Percentiles rank a stretch among this genome's conserved stretches.
These are phyloP conservation scores for Candida quercuum DNA, from an alignment of 805 yeast species.

Conservation along the genomic window DNA sequence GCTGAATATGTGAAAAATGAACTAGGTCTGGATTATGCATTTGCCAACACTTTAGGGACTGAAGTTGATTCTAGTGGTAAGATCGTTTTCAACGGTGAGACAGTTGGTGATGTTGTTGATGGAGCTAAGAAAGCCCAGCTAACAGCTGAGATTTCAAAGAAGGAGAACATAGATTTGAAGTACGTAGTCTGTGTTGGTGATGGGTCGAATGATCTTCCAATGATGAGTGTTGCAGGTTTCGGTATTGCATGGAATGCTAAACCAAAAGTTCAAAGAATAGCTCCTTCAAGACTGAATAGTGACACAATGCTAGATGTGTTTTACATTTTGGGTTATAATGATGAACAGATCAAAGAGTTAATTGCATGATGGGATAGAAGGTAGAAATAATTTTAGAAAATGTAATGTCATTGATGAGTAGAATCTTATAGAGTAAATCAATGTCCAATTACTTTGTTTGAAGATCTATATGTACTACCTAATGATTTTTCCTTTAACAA, in stretches of 20 bases:
- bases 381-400: too few relatives aligned
- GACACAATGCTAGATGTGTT: constrained; percentile 67
- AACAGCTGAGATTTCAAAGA: constrained; percentile 52
- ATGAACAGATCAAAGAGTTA: constrained; percentile 38
- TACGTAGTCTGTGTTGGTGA: constrained; percentile 86
- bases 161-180: constrained; percentile 44
- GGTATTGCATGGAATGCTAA: constrained; percentile 98
- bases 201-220: constrained; percentile 92
- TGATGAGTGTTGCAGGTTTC: constrained; percentile 89
- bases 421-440: too few relatives aligned
- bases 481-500: constrained; percentile 50
- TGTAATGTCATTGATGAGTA: too few relatives aligned
- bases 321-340: constrained; percentile 73
- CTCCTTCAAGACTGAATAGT: constrained; percentile 79
- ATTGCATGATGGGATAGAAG: too few relatives aligned
- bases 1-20: constrained; percentile 68
- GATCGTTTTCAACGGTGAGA: constrained; percentile 62
- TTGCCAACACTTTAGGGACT: constrained; percentile 63
- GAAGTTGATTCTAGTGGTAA: constrained; percentile 40
- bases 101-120: constrained; percentile 79
- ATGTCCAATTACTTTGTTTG: too few relatives aligned
- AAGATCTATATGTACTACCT: constrained; percentile 4
- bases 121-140: constrained; percentile 78
- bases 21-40: constrained; percentile 79
- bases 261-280: constrained; percentile 79